Evolutionary conservation across 371 early-diverging fungal species (phyloP), one percentile per base, ranked within the genome.

Genomic region (Blastocladiella emersonii): DNA sequence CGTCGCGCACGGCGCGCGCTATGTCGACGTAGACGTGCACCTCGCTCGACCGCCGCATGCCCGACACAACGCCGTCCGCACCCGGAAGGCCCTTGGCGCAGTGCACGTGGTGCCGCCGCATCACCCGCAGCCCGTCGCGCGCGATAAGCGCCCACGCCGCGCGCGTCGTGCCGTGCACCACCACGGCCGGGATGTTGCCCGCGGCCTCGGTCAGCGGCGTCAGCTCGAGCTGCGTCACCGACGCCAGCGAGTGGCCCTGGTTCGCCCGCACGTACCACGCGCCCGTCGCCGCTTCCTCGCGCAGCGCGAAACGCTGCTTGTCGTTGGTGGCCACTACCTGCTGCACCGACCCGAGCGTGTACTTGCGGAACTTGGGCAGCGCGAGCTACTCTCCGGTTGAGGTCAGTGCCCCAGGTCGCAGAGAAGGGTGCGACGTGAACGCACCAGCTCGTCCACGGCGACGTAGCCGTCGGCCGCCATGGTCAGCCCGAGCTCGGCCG

Each of bases 91-190:
- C 93, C 3, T 76, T 61, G 0, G 93, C 90, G 69, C 88, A 83
- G 66, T 95, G 95, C 56, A 95, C 90, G 74, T 95, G 92, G 53
- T 86, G 86, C 44, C 95, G 81, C n/a, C 57, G 59, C 93, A 94
- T 94, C 30, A 66, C 71, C 10, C 72, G 77, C 32, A 94, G 73
- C 1, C 93, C 93, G 13, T 77, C 57, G 15, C 65, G 55, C 56
- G 65, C 79, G 27, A 23, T n/a, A 1, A 43, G n/a, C 1, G 1
- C 30, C 37, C 37, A 43, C 63, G 56, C 56, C 23, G 34, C 61
- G 25, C 8, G 23, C n/a, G 45, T 67, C 64, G 93, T 94, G 17
- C 93, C 94, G 63, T 93, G 93, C n/a, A 92, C 68, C 2, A 83
- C 81, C 30, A 64, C 53, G 10, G 61, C 63, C 1, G 87, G 86